Percentiles rank a stretch among this genome's conserved stretches.
Conservation (phyloP, 2,329 filamentous ascomycete genomes). For the Aspergillus ochraceus region DNA sequence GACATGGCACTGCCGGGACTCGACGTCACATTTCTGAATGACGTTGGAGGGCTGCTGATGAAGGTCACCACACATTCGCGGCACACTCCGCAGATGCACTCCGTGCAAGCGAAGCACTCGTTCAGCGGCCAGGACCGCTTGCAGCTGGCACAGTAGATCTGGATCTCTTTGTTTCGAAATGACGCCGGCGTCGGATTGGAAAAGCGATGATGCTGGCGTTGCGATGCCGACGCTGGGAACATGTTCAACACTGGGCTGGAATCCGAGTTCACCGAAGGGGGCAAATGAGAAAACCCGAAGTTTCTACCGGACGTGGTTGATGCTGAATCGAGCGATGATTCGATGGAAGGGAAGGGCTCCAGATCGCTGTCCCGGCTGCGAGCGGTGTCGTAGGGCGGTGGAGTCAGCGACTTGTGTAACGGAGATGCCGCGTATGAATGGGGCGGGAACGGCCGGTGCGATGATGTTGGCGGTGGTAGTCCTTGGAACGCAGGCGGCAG, state of each 20-base stretch:
- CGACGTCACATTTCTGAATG: conserved; percentile 37
- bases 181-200: conserved; percentile 56
- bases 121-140: conserved; percentile 73
- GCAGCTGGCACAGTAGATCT: conserved; percentile 92
- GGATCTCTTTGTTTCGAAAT: conserved; percentile 55
- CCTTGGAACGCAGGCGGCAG: conserved; percentile 60
- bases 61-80: conserved; percentile 70
- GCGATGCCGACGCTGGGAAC: conserved; percentile 34
- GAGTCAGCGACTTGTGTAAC: conserved; percentile 85
- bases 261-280: conserved; percentile 70
- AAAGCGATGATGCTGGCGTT: conserved; percentile 42
- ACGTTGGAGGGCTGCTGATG: conserved; percentile 42
- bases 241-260: conserved; percentile 56
- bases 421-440: conserved; percentile 78
- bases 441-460: conserved; percentile 46
- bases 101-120: conserved; percentile 85
- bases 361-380: conserved; percentile 55
- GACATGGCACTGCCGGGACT: conserved; percentile 32
- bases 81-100: conserved; percentile 93
- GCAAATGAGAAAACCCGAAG: conserved; percentile 66
- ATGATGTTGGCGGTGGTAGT: conserved; percentile 39
- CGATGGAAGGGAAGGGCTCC: conserved; percentile 86
- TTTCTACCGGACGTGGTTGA: conserved; percentile 59
- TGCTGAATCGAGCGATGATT: conserved; percentile 66
- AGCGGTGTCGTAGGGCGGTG: conserved; percentile 65